These are phyloP conservation scores for Termitomyces sp. DNA, from an alignment of 768 basidiomycete species.

Conservation along the genomic window DNA sequence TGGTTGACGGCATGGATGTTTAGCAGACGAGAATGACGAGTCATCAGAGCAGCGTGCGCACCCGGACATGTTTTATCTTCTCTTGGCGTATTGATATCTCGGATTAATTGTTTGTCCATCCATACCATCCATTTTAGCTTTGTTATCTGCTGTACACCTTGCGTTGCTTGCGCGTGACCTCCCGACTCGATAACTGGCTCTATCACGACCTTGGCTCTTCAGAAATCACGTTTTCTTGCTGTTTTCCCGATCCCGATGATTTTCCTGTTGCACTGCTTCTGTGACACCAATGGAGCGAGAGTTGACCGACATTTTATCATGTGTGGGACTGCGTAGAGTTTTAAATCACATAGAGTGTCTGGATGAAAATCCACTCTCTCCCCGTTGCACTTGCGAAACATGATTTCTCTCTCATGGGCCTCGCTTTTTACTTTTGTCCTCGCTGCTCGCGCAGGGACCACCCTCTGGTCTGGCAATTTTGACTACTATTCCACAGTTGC, in stretches of 20 bases:
- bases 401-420: slow-evolving; percentile 24
- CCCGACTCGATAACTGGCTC: slow-evolving; percentile 12
- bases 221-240: slow-evolving; percentile 6
- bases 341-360: slow-evolving; percentile 9
- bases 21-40: slow-evolving; percentile 27
- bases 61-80: slow-evolving; percentile 18
- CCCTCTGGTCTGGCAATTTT: slow-evolving; percentile 51
- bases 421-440: slow-evolving; percentile 27
- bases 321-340: neutral
- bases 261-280: slow-evolving; percentile 24
- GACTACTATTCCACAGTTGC: slow-evolving; percentile 37
- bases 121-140: slow-evolving; percentile 14
- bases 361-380: neutral
- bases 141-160: slow-evolving; percentile 18
- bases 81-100: slow-evolving; percentile 28
- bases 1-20: slow-evolving; percentile 71
- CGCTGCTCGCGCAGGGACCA: slow-evolving; percentile 40
- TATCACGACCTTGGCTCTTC: slow-evolving; percentile 2
- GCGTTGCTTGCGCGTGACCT: slow-evolving; percentile 15
- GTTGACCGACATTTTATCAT: slow-evolving; percentile 27
- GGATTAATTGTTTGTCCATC: slow-evolving; percentile 29
- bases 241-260: slow-evolving; percentile 31
- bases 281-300: slow-evolving; percentile 19
- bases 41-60: slow-evolving; percentile 11
- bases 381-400: neutral